These are phyloP conservation scores for Cladosporium sp. DNA, from an alignment of 2,329 filamentous ascomycete species.

Conservation along the genomic window DNA sequence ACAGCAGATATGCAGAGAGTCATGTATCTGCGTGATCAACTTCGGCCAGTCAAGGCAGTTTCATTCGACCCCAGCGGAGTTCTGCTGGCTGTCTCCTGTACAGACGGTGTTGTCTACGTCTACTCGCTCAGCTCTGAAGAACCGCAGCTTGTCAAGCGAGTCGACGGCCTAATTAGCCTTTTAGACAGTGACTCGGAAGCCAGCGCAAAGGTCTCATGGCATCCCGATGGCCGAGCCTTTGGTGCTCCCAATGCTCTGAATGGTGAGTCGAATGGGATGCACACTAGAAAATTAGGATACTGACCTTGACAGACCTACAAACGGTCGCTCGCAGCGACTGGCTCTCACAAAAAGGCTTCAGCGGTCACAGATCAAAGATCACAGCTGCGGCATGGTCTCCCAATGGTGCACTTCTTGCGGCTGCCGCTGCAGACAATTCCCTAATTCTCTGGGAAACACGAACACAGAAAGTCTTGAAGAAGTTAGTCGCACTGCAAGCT, in stretches of 20 bases:
- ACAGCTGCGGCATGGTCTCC: slow-evolving; percentile 89
- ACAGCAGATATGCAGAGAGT: slow-evolving; percentile 72
- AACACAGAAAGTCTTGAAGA: slow-evolving; percentile 74
- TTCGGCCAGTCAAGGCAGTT: slow-evolving; percentile 83
- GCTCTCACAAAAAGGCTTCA: slow-evolving; percentile 77
- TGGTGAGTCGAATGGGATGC: slow-evolving; percentile 18
- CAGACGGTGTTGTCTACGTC: slow-evolving; percentile 83
- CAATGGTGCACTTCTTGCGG: slow-evolving; percentile 81
- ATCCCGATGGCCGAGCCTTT: slow-evolving; percentile 90
- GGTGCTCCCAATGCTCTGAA: slow-evolving; percentile 75
- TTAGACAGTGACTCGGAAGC: slow-evolving; percentile 72
- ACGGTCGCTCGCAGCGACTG: slow-evolving; percentile 85
- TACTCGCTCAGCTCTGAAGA: slow-evolving; percentile 77
- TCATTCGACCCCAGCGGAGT: slow-evolving; percentile 78
- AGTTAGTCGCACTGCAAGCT: too few relatives aligned
- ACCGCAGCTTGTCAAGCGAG: slow-evolving; percentile 73
- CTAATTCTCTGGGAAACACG: slow-evolving; percentile 84
- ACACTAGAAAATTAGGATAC: not conserved
- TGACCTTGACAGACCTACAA: slow-evolving; percentile 58
- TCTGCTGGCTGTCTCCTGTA: slow-evolving; percentile 74
- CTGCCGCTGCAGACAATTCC: slow-evolving; percentile 54
- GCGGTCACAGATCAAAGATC: slow-evolving; percentile 75
- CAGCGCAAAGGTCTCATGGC: slow-evolving; percentile 76
- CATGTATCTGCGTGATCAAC: slow-evolving; percentile 75
- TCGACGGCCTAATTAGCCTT: slow-evolving; percentile 79